Base-by-base conservation (phyloP, 805 yeast species). In the Yamadazyma endophytica region DNA sequence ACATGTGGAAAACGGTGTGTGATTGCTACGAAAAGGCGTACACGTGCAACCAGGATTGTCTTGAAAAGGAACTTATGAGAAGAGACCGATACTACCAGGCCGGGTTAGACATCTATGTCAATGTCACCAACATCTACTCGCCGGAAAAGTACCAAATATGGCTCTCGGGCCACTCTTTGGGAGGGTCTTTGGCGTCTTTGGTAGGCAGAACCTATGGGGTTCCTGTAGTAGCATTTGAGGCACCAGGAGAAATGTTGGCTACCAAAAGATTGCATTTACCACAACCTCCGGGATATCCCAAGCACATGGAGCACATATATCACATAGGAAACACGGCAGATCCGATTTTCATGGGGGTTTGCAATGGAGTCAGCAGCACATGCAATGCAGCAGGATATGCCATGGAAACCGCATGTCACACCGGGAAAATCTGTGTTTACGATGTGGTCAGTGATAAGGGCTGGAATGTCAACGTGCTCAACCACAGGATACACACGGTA, bases 311-410 rank as follows among this genome's bases (percentile, higher is more conserved):
- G 47, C 81, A 85, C 42, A 74, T 92, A 7, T 92, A 95, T 94
- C 97, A 92, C 53, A 64, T 92, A 51, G 98, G 98, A 3, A 90
- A 92, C 54, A 92, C 92, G 2, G 97, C 96, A 0, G 98, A 92
- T 54, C 98, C 98, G 1, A 85, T 92, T 2, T 92, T 70, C 49
- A 82, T 89, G 90, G 98, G 98, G 0, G 89, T 87, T 6, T 92
- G 98, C 54, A 88, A 84, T 49, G 98, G 98, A 7, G 94, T 92
- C 1, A 77, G 90, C 4, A 81, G 94, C 0, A 59, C 89, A 2
- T 92, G 98, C 56, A 79, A 90, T 37, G 69, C 86, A 6, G 96
- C 85, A 1, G 98, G 98, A 0, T 92, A 87, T 56, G 98, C 97
- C 8, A 81, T 92, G 96, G 98, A 92, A 50, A 81, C 96, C 0